Percentiles rank a stretch among this genome's conserved stretches.
Conservation (phyloP, 2,329 filamentous ascomycete genomes). For the Tolypocladium sp. region DNA sequence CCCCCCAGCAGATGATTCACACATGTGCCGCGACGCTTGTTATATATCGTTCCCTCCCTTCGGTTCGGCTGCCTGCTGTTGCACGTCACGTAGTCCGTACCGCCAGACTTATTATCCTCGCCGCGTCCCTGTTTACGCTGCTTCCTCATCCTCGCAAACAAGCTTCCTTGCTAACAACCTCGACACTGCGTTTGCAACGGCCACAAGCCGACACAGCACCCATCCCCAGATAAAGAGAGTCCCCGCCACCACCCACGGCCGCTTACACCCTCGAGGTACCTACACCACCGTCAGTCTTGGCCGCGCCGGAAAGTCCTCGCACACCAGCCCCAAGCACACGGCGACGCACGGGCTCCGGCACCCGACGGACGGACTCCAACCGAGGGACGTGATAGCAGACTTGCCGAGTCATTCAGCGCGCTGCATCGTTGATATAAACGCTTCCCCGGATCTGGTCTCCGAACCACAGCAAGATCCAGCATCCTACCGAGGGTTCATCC, state of each 20-base stretch:
- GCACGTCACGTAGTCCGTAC: slow-evolving; percentile 1
- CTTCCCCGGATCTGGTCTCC: not conserved
- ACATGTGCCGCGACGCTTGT: slow-evolving; percentile 12
- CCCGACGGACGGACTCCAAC: slow-evolving; percentile 3
- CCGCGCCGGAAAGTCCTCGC: not conserved
- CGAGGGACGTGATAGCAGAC: slow-evolving; percentile 2
- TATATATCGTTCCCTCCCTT: slow-evolving; percentile 11
- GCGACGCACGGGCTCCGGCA: slow-evolving; percentile 1
- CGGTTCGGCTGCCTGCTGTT: not conserved
- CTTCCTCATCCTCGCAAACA: not conserved
- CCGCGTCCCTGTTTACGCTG: not conserved
- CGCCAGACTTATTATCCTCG: not conserved
- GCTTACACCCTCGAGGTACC: not conserved
- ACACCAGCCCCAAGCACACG: not conserved
- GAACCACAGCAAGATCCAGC: slow-evolving; percentile 5
- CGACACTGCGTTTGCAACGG: not conserved
- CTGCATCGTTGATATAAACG: not conserved
- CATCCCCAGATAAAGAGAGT: not conserved
- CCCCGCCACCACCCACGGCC: not conserved
- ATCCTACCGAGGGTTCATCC: slow-evolving; percentile 7
- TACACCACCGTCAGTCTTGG: not conserved
- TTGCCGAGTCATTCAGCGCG: not conserved
- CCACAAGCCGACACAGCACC: not conserved
- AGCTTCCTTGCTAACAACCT: not conserved
- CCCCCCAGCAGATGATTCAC: slow-evolving; percentile 9